phyloP scores from a whole-genome alignment of 441 rosid genomes.

The Eruca vesicaria region DNA sequence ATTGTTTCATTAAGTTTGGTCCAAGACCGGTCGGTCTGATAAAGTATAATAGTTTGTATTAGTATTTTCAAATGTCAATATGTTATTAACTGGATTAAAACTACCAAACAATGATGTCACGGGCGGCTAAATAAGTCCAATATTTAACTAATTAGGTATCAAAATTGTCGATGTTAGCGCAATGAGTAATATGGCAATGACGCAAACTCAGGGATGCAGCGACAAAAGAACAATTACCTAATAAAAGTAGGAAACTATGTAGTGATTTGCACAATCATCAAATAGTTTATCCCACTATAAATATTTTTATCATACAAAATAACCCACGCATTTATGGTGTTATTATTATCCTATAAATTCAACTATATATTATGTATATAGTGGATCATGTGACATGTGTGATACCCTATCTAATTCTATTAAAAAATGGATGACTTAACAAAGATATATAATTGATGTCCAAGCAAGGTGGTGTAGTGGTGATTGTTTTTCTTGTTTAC shows the following conservation, averaged over 20 bases:
- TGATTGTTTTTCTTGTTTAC: not conserved
- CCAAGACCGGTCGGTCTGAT: too few species aligned
- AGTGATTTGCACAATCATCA: conserved; percentile 4
- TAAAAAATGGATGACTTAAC: not conserved
- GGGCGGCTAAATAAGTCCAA: not conserved
- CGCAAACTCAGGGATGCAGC: conserved; percentile 12
- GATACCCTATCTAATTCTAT: not conserved
- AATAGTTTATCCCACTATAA: conserved; percentile 16
- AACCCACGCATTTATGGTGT: not conserved
- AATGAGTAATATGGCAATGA: conserved; percentile 18
- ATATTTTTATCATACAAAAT: not conserved
- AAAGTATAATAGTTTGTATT: too few species aligned
- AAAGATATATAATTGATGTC: not conserved
- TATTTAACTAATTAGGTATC: not conserved
- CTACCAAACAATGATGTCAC: not conserved
- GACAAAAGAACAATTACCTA: conserved; percentile 31
- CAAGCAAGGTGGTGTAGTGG: not conserved
- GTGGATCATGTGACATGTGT: not conserved
- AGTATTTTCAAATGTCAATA: not conserved
- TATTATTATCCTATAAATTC: not conserved
- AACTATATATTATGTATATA: not conserved
- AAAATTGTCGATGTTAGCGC: conserved; percentile 1
- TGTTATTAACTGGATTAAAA: not conserved
- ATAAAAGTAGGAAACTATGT: conserved; percentile 23
- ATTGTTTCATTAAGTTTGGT: too few species aligned